Conservation (phyloP, 202 grass and related monocot genomes). For the Carex arenaria region DNA sequence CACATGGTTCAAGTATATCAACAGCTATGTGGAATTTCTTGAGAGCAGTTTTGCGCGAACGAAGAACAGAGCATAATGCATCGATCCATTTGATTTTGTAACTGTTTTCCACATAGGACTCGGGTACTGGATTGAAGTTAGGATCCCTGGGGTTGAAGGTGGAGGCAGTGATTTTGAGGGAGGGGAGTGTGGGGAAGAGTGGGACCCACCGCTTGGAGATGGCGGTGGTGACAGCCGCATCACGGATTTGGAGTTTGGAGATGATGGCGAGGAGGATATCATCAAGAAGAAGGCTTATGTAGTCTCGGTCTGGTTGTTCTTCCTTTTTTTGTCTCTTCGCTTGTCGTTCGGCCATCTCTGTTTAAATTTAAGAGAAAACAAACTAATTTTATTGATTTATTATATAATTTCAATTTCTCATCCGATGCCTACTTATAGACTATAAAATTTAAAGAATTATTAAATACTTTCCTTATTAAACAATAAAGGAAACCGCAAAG, state of each 20-base stretch:
- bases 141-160: too few relatives aligned
- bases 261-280: constrained; percentile 26
- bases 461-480: too few relatives aligned
- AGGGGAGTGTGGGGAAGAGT: constrained; percentile 21
- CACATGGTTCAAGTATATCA: neutral
- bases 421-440: too few relatives aligned
- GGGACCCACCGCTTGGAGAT: constrained; percentile 14
- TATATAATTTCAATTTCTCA: too few relatives aligned
- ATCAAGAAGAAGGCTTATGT: constrained; percentile 13
- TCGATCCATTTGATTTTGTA: neutral
- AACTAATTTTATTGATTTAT: too few relatives aligned
- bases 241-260: constrained; percentile 2
- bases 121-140: too few relatives aligned
- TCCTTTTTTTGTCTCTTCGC: neutral
- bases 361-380: too few relatives aligned
- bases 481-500: too few relatives aligned
- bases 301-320: neutral
- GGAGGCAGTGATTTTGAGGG: neutral
- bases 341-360: neutral
- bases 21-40: neutral
- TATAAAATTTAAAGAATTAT: too few relatives aligned
- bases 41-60: neutral
- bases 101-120: neutral
- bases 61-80: constrained; percentile 5
- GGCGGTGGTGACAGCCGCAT: constrained; percentile 16